Evolutionary conservation across 2,329 filamentous ascomycete species (phyloP).

Genomic region (Ophiocordyceps robertsii): DNA sequence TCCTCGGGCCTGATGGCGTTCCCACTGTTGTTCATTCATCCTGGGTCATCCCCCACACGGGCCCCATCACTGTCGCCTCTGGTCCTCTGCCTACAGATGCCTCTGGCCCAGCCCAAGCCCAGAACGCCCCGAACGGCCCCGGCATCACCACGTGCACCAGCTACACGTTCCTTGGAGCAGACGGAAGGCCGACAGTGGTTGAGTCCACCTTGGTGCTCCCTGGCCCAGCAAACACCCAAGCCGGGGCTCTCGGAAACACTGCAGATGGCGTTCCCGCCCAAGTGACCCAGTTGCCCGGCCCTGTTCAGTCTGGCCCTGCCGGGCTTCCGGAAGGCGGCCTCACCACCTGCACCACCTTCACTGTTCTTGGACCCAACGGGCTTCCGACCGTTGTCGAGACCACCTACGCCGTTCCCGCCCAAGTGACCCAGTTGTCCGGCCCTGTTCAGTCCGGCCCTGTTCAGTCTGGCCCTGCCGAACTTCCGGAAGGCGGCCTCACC

Average conservation of each 20-base stretch:
- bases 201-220: conserved; percentile 18
- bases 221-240: conserved; percentile 3
- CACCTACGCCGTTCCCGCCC: conserved; percentile 8
- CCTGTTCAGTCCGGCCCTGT: conserved; percentile 4
- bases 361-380: conserved; percentile 13
- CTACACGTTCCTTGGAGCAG: conserved; percentile 10
- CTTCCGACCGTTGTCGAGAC: conserved; percentile 15
- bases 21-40: conserved; percentile 15
- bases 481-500: conserved; percentile 4
- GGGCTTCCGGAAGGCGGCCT: conserved; percentile 2
- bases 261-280: conserved; percentile 4
- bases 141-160: conserved; percentile 5
- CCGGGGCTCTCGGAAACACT: conserved; percentile 4
- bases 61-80: neutral
- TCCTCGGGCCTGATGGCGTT: conserved; percentile 14
- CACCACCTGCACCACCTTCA: conserved; percentile 15
- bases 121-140: neutral
- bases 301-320: conserved; percentile 3
- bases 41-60: conserved; percentile 7
- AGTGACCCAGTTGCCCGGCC: conserved; percentile 1
- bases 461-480: conserved; percentile 1
- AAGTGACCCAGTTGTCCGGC: conserved; percentile 1
- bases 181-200: conserved; percentile 9
- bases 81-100: neutral
- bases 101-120: neutral